Conservation (phyloP, 1,139 yeast species). For the Magnusiomyces paraingens region DNA sequence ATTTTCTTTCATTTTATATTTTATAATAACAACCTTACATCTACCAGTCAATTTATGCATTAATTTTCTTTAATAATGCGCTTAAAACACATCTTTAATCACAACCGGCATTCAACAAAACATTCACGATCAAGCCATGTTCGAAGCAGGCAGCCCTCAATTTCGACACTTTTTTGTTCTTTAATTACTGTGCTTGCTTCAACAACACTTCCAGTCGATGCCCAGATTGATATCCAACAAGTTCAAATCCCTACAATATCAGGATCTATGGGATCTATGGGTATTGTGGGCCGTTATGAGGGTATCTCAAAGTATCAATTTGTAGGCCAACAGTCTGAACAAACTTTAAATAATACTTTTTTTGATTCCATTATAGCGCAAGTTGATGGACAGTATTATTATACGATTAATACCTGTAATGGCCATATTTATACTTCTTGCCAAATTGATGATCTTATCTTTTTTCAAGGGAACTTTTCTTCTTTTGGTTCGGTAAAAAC, state of each 20-base stretch:
- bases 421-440: slow-evolving; percentile 33
- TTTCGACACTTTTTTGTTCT: no score
- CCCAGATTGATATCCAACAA: slow-evolving; percentile 7
- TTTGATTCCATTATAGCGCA: slow-evolving; percentile 25
- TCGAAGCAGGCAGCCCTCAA: no score
- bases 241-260: slow-evolving; percentile 23
- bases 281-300: slow-evolving; percentile 59
- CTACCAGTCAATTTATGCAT: no score
- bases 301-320: slow-evolving; percentile 54
- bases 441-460: slow-evolving; percentile 40
- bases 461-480: slow-evolving; percentile 40
- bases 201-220: slow-evolving; percentile 3
- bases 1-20: no score
- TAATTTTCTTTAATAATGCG: no score
- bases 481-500: slow-evolving; percentile 34
- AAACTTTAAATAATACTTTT: slow-evolving; percentile 17
- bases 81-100: no score
- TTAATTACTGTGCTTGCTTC: no score
- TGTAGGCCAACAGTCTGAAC: slow-evolving; percentile 40
- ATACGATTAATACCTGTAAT: slow-evolving; percentile 20
- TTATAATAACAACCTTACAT: no score
- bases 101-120: no score
- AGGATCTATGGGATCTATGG: slow-evolving; percentile 39
- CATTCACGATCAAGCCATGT: no score
- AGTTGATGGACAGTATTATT: slow-evolving; percentile 13